Base-by-base conservation (phyloP, 2,329 filamentous ascomycete genomes). In the Beauveria sp. region DNA sequence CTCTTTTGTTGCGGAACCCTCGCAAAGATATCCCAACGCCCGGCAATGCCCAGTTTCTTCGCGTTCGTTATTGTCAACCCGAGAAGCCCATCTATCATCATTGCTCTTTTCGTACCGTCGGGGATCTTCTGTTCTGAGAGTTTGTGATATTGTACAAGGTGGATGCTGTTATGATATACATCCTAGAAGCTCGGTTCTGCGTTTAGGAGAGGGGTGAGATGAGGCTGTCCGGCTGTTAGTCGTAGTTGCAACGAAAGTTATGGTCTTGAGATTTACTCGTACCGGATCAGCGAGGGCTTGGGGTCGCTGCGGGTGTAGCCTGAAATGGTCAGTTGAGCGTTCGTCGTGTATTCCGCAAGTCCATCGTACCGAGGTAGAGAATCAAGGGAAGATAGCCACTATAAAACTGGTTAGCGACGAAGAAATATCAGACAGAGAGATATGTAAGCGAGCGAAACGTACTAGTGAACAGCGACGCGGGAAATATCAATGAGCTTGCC, bases 311-410 rank as follows among this genome's bases (percentile, higher is more conserved):
- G 89, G 61, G 93, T 96, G 81, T 96, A 98, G 69, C 93, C 90
- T 95, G 71, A 65, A 58, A 48, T 60, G 26, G 63, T 76, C 60
- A 75, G 71, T 71, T 60, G 24, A 31, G 18, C 10, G 20, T 54
- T 52, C 42, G 45, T 48, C 28, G 24, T 22, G 48, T 20, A 31
- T 5, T n/a, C 22, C 40, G 62, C 50, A 22, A 54, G 40, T 62
- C 31, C 53, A 60, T 43, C 74, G 71, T 87, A 95, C 91, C 95
- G 70, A 99, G 88, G 77, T 98, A 99, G 76, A 99, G 84, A 75
- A 99, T 96, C 76, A 99, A 78, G 70, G 95, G 95, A 63, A 99
- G 86, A 78, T 98, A 99, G 75, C 95, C 95, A 82, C 91, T 96
- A 5, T 70, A 58, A 61, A 59, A 50, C 58, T 60, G 55, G 71